Evolutionary conservation across 2,329 filamentous ascomycete species (phyloP).

Genomic region (Stemphylium lycopersici): DNA sequence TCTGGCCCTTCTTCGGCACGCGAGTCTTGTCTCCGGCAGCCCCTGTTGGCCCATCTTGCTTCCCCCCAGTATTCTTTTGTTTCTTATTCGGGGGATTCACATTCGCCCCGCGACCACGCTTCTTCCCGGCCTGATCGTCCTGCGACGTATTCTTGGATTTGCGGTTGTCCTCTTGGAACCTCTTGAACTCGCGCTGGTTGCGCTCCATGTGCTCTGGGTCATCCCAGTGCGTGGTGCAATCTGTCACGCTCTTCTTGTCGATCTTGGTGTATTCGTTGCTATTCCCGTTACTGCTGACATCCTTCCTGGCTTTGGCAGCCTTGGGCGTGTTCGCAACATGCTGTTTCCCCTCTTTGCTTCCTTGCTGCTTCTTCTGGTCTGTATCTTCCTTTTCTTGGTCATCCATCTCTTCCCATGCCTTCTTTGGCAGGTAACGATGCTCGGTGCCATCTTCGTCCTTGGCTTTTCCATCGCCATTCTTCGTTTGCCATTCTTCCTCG

Average conservation of each 20-base stretch:
- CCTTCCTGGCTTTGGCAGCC: slow-evolving; percentile 5
- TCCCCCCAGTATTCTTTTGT: slow-evolving; percentile 35
- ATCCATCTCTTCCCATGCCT: slow-evolving; percentile 57
- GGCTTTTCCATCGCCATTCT: slow-evolving; percentile 54
- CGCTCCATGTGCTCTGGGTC: slow-evolving; percentile 33
- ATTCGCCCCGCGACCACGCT: slow-evolving; percentile 38
- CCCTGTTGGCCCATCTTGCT: slow-evolving; percentile 27
- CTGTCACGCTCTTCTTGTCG: slow-evolving; percentile 31
- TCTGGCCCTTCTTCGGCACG: slow-evolving; percentile 52
- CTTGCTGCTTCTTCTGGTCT: slow-evolving; percentile 54
- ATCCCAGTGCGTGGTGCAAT: slow-evolving; percentile 43
- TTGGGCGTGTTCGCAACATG: slow-evolving; percentile 8
- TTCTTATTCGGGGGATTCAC: slow-evolving; percentile 44
- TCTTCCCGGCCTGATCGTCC: slow-evolving; percentile 18
- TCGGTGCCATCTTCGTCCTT: slow-evolving; percentile 44
- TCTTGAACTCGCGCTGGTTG: slow-evolving; percentile 34
- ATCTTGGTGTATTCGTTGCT: slow-evolving; percentile 15
- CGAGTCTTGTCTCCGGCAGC: slow-evolving; percentile 43
- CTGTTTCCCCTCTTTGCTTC: slow-evolving; percentile 43
- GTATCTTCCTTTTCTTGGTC: slow-evolving; percentile 47
- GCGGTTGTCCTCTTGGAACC: slow-evolving; percentile 33
- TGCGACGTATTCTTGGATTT: slow-evolving; percentile 7
- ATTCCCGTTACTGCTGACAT: not conserved
- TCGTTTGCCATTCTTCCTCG: slow-evolving; percentile 59
- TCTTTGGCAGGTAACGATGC: slow-evolving; percentile 44